These are phyloP conservation scores for Alternaria gaisen DNA, from an alignment of 2,329 filamentous ascomycete species.

Conservation along the genomic window DNA sequence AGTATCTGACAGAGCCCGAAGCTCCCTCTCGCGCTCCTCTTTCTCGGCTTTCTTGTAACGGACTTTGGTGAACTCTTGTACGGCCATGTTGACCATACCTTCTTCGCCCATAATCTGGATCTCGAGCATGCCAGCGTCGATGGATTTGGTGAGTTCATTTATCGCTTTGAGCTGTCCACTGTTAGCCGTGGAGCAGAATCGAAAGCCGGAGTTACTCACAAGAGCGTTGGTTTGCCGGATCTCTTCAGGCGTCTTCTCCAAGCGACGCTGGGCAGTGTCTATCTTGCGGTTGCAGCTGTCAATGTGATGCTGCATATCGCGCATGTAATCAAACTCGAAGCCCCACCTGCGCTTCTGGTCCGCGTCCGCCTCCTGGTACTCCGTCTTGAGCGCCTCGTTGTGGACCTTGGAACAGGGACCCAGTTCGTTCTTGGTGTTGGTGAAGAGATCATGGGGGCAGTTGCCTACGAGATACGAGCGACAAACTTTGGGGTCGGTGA, in stretches of 20 bases:
- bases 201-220: constrained; percentile 52
- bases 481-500: constrained; percentile 93
- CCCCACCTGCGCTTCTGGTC: constrained; percentile 79
- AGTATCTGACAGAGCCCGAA: constrained; percentile 91
- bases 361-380: constrained; percentile 80
- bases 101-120: constrained; percentile 85
- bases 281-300: constrained; percentile 96
- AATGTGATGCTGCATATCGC: constrained; percentile 95
- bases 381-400: constrained; percentile 84
- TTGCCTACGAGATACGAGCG: constrained; percentile 92
- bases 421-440: constrained; percentile 98
- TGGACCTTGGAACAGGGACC: constrained; percentile 89
- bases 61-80: constrained; percentile 88
- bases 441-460: constrained; percentile 98
- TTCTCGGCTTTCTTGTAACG: constrained; percentile 82
- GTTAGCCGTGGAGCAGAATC: constrained; percentile 22
- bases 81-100: constrained; percentile 79
- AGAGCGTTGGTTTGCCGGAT: constrained; percentile 93
- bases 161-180: constrained; percentile 76
- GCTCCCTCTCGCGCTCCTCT: constrained; percentile 82
- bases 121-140: constrained; percentile 84
- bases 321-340: constrained; percentile 96
- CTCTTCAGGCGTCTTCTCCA: constrained; percentile 98
- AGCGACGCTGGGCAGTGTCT: constrained; percentile 83
- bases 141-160: constrained; percentile 77